Evolutionary conservation across 306 rosid genomes (phyloP).

Genomic region (Dicorynia guianensis): DNA sequence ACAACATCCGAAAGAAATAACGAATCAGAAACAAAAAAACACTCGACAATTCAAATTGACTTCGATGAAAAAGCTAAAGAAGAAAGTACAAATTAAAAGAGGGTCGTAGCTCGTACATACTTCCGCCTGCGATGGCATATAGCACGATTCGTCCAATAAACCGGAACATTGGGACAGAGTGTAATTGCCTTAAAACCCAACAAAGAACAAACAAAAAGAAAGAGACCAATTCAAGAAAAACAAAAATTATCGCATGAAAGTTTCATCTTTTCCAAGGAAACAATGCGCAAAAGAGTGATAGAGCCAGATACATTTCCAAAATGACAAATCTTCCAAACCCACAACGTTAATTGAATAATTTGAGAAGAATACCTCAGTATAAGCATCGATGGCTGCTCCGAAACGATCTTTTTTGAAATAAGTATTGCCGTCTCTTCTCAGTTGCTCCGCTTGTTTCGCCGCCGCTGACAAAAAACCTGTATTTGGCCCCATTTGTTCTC

Average conservation of each 20-base stretch:
- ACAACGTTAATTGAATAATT: neutral
- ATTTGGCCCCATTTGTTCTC: conserved; percentile 54
- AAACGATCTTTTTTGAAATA: conserved; percentile 82
- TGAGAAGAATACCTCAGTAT: conserved; percentile 70
- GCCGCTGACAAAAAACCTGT: conserved; percentile 41
- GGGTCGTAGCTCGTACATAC: conserved; percentile 59
- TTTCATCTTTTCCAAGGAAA: neutral
- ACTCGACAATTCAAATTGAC: neutral
- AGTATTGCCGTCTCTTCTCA: conserved; percentile 69
- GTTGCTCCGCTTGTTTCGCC: conserved; percentile 71
- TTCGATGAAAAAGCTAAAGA: neutral
- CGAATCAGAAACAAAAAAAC: neutral
- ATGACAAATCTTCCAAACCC: neutral
- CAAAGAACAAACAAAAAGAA: neutral
- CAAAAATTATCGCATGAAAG: neutral
- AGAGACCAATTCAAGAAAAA: neutral
- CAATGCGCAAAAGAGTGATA: neutral
- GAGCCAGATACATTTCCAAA: neutral
- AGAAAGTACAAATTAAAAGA: conserved; percentile 9
- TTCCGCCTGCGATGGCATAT: conserved; percentile 87
- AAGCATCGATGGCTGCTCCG: conserved; percentile 93
- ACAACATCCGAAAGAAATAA: conserved; percentile 4
- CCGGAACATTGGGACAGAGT: conserved; percentile 80
- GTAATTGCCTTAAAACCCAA: conserved; percentile 50
- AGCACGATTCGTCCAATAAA: conserved; percentile 92